A percentile compares a stretch with the other conserved stretches of the same genome.
phyloP scores from a whole-genome alignment of 495 filamentous ascomycete genomes.

The Aspergillus biplanus region DNA sequence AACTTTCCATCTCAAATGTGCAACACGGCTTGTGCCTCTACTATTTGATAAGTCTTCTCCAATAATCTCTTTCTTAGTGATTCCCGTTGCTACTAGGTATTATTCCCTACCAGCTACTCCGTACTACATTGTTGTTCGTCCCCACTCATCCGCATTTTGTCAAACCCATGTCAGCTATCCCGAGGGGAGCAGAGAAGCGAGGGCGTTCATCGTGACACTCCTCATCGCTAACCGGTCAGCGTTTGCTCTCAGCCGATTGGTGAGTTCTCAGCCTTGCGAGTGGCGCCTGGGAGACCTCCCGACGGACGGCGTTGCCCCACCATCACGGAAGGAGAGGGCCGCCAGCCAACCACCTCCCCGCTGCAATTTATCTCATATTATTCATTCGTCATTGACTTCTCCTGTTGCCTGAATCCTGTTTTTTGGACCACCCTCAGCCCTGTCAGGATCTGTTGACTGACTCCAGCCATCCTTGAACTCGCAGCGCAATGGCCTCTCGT shows the following conservation, averaged over 20 bases:
- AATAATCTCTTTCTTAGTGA: no score
- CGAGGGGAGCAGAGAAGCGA: no score
- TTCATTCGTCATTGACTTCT: neutral
- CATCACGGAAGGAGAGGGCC: neutral
- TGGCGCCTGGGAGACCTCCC: neutral
- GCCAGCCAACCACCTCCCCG: neutral
- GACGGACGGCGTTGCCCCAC: neutral
- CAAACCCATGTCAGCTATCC: no score
- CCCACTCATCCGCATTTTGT: no score
- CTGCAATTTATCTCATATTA: neutral
- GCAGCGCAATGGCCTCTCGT: constrained; percentile 33
- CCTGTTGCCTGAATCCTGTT: neutral
- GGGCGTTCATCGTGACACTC: no score
- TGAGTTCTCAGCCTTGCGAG: neutral
- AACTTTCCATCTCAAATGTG: neutral
- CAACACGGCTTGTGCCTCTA: neutral
- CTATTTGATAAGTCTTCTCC: neutral
- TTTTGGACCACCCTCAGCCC: neutral
- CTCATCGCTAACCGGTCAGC: no score
- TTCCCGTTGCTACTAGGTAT: no score
- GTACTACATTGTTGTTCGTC: no score
- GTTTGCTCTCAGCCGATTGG: neutral
- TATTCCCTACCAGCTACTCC: no score
- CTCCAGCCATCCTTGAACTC: neutral
- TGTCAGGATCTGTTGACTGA: neutral